Percentiles rank a stretch among this genome's conserved stretches.
phyloP scores from a whole-genome alignment of 768 basidiomycete species.

The Pholiota conissans region DNA sequence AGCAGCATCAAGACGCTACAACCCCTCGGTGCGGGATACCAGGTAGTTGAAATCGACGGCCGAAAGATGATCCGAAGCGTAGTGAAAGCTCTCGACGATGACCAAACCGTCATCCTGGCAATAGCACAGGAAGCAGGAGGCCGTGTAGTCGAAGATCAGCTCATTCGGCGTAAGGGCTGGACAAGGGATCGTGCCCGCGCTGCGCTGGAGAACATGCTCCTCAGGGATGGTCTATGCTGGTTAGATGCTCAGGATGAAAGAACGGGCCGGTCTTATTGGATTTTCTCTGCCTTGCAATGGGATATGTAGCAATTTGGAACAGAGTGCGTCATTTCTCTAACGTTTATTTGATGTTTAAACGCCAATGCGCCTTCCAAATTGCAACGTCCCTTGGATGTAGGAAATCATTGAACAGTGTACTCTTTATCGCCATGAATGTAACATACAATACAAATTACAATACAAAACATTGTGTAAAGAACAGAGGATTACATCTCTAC shows the following conservation, averaged over 20 bases:
- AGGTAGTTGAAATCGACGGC: conserved; percentile 74
- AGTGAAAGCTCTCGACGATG: conserved; percentile 88
- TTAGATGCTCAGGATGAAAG: conserved; percentile 84
- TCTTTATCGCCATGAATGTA: not conserved
- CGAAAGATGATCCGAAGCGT: conserved; percentile 84
- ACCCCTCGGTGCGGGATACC: conserved; percentile 91
- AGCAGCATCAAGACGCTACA: conserved; percentile 84
- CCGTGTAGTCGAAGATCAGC: conserved; percentile 60
- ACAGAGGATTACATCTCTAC: not conserved
- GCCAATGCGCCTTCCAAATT: not conserved
- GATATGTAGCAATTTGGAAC: conserved; percentile 47
- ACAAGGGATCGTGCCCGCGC: conserved; percentile 69
- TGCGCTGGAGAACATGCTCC: conserved; percentile 87
- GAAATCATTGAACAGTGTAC: too few relatives aligned
- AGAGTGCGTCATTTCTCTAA: not conserved
- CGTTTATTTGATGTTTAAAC: not conserved
- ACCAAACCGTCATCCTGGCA: conserved; percentile 82
- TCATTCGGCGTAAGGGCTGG: conserved; percentile 74
- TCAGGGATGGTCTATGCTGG: conserved; percentile 93
- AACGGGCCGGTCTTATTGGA: conserved; percentile 76
- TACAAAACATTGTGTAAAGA: conserved; percentile 9
- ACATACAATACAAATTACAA: conserved; percentile 12
- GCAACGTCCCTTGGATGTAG: too few relatives aligned
- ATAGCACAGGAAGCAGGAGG: conserved; percentile 71
- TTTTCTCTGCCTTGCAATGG: conserved; percentile 88